These are phyloP conservation scores for Monosporascus sp. DNA, from an alignment of 2,329 filamentous ascomycete species.

Conservation along the genomic window DNA sequence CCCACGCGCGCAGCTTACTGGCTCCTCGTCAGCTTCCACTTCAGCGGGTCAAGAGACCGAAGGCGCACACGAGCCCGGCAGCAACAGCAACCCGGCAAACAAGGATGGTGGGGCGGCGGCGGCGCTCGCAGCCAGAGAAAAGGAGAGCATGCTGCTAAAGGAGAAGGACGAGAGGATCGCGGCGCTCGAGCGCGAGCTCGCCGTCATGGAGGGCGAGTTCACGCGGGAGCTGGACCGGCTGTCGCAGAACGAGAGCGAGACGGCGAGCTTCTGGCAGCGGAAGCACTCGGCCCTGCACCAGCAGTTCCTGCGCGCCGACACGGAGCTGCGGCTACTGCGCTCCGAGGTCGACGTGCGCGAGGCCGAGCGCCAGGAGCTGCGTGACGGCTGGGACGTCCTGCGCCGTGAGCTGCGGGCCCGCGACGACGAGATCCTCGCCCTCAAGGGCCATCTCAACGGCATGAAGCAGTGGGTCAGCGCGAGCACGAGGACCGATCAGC, in stretches of 20 bases:
- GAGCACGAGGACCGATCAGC: constrained; percentile 55
- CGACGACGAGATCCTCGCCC: constrained; percentile 51
- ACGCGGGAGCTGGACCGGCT: constrained; percentile 46
- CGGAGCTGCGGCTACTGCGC: constrained; percentile 45
- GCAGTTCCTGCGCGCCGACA: constrained; percentile 46
- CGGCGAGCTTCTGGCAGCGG: constrained; percentile 51
- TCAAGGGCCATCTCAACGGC: constrained; percentile 57
- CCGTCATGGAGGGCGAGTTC: constrained; percentile 48
- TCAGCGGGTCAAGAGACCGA: constrained; percentile 26
- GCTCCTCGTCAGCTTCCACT: constrained; percentile 23
- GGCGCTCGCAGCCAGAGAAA: constrained; percentile 17
- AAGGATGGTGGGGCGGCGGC: constrained; percentile 19
- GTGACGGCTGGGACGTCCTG: constrained; percentile 42
- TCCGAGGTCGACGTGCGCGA: constrained; percentile 43
- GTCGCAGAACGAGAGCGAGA: constrained; percentile 49
- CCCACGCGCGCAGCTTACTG: constrained; percentile 34
- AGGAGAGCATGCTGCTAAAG: constrained; percentile 27
- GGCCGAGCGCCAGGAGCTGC: constrained; percentile 43
- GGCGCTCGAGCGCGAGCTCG: constrained; percentile 46
- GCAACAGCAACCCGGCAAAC: constrained; percentile 8
- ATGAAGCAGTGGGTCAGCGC: constrained; percentile 69
- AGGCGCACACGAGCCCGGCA: constrained; percentile 8
- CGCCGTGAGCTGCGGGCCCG: constrained; percentile 39
- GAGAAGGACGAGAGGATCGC: constrained; percentile 49
- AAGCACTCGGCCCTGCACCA: constrained; percentile 49